Evolutionary conservation across 768 basidiomycete species (phyloP).

Genomic region (Candolleomyces aberdarensis): DNA sequence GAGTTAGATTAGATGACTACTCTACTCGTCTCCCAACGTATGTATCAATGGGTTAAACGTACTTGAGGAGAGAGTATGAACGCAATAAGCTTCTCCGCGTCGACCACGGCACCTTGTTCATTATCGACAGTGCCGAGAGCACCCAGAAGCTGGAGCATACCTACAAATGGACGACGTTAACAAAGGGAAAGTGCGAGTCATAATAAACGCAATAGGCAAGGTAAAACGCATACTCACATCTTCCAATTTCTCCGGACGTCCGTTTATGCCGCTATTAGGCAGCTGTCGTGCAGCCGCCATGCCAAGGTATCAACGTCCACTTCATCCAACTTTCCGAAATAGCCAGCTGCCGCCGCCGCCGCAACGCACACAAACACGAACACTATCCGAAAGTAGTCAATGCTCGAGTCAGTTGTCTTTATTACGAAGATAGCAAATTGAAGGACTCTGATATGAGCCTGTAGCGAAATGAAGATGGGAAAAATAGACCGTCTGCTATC

Average conservation of each 20-base stretch:
- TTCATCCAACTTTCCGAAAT: slow-evolving; percentile 81
- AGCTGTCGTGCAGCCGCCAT: slow-evolving; percentile 94
- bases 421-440: too few species aligned
- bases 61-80: slow-evolving; percentile 93
- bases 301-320: slow-evolving; percentile 77
- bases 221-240: slow-evolving; percentile 56
- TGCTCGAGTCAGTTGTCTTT: not conserved
- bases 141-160: slow-evolving; percentile 99
- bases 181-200: not conserved
- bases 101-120: slow-evolving; percentile 83
- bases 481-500: too few species aligned
- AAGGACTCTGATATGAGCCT: too few species aligned
- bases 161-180: slow-evolving; percentile 32
- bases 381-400: slow-evolving; percentile 41
- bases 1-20: not conserved
- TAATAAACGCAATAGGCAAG: not conserved
- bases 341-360: slow-evolving; percentile 53
- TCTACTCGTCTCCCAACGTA: too few species aligned
- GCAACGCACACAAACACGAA: slow-evolving; percentile 75
- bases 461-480: too few species aligned
- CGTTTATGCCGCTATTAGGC: slow-evolving; percentile 91
- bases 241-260: slow-evolving; percentile 95
- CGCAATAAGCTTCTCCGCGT: slow-evolving; percentile 65
- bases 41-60: slow-evolving; percentile 14
- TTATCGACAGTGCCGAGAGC: slow-evolving; percentile 80